A percentile compares a stretch with the other conserved stretches of the same genome.
Conservation (phyloP, 2,329 filamentous ascomycete species). For the Passalora sequoiae region DNA sequence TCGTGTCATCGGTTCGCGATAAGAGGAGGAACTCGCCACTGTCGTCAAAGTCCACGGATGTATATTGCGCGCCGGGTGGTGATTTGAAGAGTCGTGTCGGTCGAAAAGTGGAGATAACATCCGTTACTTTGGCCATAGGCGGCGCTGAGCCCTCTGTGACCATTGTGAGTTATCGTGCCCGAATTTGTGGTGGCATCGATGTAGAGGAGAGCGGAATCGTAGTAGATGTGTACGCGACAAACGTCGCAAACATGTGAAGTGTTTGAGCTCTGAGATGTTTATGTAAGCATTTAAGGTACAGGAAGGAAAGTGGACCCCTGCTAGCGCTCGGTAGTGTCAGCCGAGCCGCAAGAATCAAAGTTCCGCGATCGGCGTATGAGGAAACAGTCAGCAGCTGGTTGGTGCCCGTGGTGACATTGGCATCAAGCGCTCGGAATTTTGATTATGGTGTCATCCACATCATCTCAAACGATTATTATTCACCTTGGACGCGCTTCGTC, state of each 20-base stretch:
- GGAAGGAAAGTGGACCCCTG: too few relatives aligned
- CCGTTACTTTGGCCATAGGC: slow-evolving; percentile 58
- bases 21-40: slow-evolving; percentile 88
- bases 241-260: too few relatives aligned
- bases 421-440: too few relatives aligned
- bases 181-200: too few relatives aligned
- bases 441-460: too few relatives aligned
- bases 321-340: not conserved
- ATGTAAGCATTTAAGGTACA: too few relatives aligned
- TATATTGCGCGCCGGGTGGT: slow-evolving; percentile 57
- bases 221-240: not conserved
- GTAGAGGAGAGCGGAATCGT: not conserved
- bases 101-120: slow-evolving; percentile 71
- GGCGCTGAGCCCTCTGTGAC: slow-evolving; percentile 24
- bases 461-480: too few relatives aligned
- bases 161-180: slow-evolving; percentile 15
- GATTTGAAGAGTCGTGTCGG: slow-evolving; percentile 56
- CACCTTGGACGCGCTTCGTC: not conserved
- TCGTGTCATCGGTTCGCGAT: slow-evolving; percentile 86
- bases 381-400: too few relatives aligned
- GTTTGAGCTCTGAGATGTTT: too few relatives aligned
- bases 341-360: not conserved
- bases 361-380: not conserved
- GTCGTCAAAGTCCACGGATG: slow-evolving; percentile 95
- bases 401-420: too few relatives aligned